Conservation (phyloP, 164 flowering plant genomes). For the Brasenia schreberi region DNA sequence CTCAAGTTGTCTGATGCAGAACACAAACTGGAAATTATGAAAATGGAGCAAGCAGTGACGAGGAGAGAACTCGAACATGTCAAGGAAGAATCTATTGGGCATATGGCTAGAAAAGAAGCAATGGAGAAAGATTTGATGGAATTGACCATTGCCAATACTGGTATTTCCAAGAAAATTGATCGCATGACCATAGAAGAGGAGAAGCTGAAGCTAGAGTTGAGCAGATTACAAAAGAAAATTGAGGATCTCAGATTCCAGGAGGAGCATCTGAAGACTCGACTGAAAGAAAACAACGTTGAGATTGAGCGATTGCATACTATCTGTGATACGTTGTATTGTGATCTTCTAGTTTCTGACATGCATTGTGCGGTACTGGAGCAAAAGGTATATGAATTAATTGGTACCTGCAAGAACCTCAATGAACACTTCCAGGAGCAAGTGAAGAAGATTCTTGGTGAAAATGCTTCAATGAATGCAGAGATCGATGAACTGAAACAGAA, state of each 20-base stretch:
- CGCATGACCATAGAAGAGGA: neutral
- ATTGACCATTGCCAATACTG: neutral
- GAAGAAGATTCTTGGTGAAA: slow-evolving; percentile 14
- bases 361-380: neutral
- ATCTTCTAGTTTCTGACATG: neutral
- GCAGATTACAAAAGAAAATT: neutral
- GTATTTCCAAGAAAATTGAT: neutral
- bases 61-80: slow-evolving; percentile 8
- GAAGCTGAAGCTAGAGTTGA: neutral
- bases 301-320: neutral
- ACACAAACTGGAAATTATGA: slow-evolving; percentile 27
- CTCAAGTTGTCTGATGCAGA: slow-evolving; percentile 29
- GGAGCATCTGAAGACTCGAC: neutral
- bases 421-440: neutral
- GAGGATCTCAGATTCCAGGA: neutral
- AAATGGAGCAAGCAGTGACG: slow-evolving; percentile 24
- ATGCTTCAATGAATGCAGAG: slow-evolving; percentile 25
- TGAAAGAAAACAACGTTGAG: neutral
- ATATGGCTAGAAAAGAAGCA: neutral
- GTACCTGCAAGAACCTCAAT: neutral
- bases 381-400: neutral
- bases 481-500: slow-evolving; percentile 38
- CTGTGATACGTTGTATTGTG: neutral
- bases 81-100: neutral
- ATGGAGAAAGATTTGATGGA: neutral